A percentile compares a stretch with the other conserved stretches of the same genome.
These are phyloP conservation scores for Cnidoscolus chayamansa DNA, from an alignment of 441 rosid species.

Conservation along the genomic window DNA sequence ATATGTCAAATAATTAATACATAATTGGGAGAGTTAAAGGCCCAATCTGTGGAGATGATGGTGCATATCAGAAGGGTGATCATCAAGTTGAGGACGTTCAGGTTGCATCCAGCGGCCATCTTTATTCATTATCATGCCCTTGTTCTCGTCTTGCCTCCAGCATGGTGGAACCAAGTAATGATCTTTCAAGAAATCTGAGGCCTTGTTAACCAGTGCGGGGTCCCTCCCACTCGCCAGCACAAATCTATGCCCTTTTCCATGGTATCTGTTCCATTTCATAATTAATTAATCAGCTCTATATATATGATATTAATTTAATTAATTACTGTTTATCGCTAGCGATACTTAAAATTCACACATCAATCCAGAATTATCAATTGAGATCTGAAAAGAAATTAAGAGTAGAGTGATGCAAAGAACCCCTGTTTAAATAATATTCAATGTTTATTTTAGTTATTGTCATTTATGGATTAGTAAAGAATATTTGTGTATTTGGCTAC, in stretches of 20 bases:
- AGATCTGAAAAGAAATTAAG: too few species aligned
- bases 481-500: too few species aligned
- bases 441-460: too few species aligned
- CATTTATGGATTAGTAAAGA: too few species aligned
- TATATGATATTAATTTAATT: too few species aligned
- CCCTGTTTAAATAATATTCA: too few species aligned
- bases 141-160: conserved; percentile 79
- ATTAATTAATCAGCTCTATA: too few species aligned
- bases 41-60: conserved; percentile 45
- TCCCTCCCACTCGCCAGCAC: conserved; percentile 70
- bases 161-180: conserved; percentile 73
- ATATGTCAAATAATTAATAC: too few species aligned
- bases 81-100: conserved; percentile 64
- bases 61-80: conserved; percentile 51
- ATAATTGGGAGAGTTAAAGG: conserved; percentile 16
- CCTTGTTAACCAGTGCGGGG: conserved; percentile 80
- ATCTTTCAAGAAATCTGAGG: conserved; percentile 62
- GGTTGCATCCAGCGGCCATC: conserved; percentile 84
- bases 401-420: too few species aligned
- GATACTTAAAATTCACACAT: too few species aligned
- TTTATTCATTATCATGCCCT: conserved; percentile 61
- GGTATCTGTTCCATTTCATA: conserved; percentile 45
- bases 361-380: too few species aligned
- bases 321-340: too few species aligned
- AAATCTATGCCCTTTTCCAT: conserved; percentile 74